These are phyloP conservation scores for Jatropha podagrica DNA, from an alignment of 441 rosid species.

Conservation along the genomic window DNA sequence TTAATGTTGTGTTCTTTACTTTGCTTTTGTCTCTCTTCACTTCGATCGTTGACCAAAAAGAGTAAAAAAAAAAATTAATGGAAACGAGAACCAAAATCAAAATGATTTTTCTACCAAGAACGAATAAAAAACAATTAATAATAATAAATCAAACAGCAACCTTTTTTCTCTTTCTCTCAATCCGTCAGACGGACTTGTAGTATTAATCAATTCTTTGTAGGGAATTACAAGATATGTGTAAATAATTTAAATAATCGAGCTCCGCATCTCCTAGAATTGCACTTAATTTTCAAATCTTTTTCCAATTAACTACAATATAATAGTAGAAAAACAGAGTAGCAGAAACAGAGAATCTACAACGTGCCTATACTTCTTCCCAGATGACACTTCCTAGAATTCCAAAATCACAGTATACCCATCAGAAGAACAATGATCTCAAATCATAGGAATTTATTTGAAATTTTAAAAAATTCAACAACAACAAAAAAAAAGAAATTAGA, in stretches of 20 bases:
- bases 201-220: neutral
- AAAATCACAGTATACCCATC: neutral
- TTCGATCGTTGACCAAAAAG: conserved; percentile 4
- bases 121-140: neutral
- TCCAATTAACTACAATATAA: neutral
- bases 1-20: neutral
- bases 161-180: neutral
- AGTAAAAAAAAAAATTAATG: neutral
- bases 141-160: neutral
- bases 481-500: neutral
- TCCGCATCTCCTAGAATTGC: conserved; percentile 3
- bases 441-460: neutral
- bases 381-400: neutral
- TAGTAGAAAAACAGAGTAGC: neutral
- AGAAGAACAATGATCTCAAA: neutral
- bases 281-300: neutral
- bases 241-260: neutral
- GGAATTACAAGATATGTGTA: neutral
- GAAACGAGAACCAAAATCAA: neutral
- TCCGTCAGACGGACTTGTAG: neutral
- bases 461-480: too few species aligned
- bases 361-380: conserved; percentile 5
- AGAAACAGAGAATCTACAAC: conserved; percentile 15
- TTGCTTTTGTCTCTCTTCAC: neutral
- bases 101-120: neutral